A percentile compares a stretch with the other conserved stretches of the same genome.
These are phyloP conservation scores for Eucalyptus paniculata DNA, from an alignment of 345 rosid species.

Conservation along the genomic window DNA sequence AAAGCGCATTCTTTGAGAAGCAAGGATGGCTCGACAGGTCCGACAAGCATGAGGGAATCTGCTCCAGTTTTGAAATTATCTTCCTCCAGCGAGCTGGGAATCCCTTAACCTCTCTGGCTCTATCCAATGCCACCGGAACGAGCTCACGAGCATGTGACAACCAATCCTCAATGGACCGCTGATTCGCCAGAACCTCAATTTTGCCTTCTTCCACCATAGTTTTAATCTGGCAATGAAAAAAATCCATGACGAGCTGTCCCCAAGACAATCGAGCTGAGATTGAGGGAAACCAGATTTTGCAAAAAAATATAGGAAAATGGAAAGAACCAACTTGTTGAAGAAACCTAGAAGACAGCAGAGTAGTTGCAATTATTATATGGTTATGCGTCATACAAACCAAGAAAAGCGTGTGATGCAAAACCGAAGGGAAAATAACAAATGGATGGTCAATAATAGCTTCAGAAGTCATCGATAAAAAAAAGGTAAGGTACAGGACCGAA, in stretches of 20 bases:
- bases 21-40: constrained; percentile 93
- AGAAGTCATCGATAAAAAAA: background rate
- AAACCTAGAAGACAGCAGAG: constrained; percentile 35
- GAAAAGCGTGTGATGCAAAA: background rate
- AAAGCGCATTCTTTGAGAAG: constrained; percentile 72
- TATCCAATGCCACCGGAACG: constrained; percentile 42
- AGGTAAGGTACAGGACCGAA: constrained; percentile 29
- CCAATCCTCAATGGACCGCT: constrained; percentile 60
- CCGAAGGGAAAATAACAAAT: background rate
- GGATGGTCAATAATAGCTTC: constrained; percentile 1
- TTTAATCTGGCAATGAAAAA: background rate
- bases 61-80: constrained; percentile 65
- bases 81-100: constrained; percentile 86
- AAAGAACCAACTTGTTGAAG: background rate
- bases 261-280: background rate
- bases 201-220: constrained; percentile 45
- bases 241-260: background rate
- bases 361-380: constrained; percentile 44
- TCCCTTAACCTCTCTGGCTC: constrained; percentile 48
- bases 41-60: constrained; percentile 58
- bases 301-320: background rate
- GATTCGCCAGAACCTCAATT: constrained; percentile 3
- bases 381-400: background rate
- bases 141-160: constrained; percentile 54
- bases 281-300: background rate